Percentiles rank a stretch among this genome's conserved stretches.
These are phyloP conservation scores for Fusarium phyllophilum DNA, from an alignment of 2,329 filamentous ascomycete species.

Conservation along the genomic window DNA sequence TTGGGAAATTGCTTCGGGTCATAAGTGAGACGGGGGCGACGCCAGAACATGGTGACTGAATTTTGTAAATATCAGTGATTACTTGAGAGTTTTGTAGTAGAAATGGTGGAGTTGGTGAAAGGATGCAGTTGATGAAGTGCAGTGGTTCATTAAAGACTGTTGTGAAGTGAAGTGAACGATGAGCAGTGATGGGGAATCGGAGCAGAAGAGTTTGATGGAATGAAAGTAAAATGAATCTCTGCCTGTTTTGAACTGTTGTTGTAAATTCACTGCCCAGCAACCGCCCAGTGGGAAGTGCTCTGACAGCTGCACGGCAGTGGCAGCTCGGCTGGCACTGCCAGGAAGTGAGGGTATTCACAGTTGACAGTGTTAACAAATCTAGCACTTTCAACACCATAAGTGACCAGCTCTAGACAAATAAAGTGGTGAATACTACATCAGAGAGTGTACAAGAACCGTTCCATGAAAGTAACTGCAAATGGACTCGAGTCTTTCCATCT, in stretches of 20 bases:
- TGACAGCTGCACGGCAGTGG: constrained; percentile 18
- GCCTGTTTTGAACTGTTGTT: not conserved
- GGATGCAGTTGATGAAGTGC: not conserved
- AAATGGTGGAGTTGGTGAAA: too few species aligned
- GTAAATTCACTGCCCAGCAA: not conserved
- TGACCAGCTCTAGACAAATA: not conserved
- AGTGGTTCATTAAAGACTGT: not conserved
- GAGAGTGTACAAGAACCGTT: not conserved
- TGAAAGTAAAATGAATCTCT: not conserved
- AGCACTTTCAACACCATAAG: not conserved
- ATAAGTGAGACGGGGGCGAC: constrained; percentile 5
- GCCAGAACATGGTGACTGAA: constrained; percentile 15
- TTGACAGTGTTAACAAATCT: not conserved
- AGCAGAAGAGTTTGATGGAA: not conserved
- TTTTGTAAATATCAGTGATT: not conserved
- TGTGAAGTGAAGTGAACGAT: not conserved
- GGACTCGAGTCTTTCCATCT: not conserved
- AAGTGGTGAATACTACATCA: not conserved
- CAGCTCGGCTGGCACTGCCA: not conserved
- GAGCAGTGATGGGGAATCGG: not conserved
- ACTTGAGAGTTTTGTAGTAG: not conserved
- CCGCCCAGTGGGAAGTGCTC: not conserved
- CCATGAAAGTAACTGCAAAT: not conserved
- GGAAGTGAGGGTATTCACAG: constrained; percentile 32
- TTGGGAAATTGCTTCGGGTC: constrained; percentile 31